Conservation (phyloP, 2,329 filamentous ascomycete genomes). For the Diaporthe sp. region DNA sequence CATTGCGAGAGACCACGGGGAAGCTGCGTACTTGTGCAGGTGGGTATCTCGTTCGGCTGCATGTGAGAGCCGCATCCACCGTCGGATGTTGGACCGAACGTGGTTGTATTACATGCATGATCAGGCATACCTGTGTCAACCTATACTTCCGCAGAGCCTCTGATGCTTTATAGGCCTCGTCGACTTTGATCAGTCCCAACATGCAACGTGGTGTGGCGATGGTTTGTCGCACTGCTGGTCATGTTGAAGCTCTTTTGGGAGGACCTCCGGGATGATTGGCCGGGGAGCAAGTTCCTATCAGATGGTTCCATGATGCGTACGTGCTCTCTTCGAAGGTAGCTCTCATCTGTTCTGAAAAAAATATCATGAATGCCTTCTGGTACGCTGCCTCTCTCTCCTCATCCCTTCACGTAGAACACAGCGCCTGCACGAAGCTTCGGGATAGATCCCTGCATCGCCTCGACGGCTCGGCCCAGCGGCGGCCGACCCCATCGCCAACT, state of each 20-base stretch:
- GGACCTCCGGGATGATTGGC: too few species aligned
- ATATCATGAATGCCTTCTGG: too few species aligned
- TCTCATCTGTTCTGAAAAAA: too few species aligned
- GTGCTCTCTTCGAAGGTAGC: too few species aligned
- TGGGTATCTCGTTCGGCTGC: background rate
- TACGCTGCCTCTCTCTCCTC: background rate
- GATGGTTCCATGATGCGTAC: too few species aligned
- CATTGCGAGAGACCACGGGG: too few species aligned
- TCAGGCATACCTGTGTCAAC: background rate
- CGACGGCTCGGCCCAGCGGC: constrained; percentile 25
- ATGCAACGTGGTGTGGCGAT: background rate
- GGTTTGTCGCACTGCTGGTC: background rate
- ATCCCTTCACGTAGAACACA: background rate
- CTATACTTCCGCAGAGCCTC: background rate
- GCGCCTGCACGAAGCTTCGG: background rate
- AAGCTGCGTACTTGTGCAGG: too few species aligned
- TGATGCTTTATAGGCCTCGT: background rate
- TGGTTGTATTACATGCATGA: background rate
- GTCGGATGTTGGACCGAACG: background rate
- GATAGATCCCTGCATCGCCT: background rate
- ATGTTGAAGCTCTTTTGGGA: too few species aligned
- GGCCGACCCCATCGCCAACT: background rate
- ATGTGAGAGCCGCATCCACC: background rate
- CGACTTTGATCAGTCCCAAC: background rate
- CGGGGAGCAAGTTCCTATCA: too few species aligned